Evolutionary conservation across 257 asterid species (phyloP), one percentile per base, ranked within the genome.

Genomic region (Nemophila menziesii): DNA sequence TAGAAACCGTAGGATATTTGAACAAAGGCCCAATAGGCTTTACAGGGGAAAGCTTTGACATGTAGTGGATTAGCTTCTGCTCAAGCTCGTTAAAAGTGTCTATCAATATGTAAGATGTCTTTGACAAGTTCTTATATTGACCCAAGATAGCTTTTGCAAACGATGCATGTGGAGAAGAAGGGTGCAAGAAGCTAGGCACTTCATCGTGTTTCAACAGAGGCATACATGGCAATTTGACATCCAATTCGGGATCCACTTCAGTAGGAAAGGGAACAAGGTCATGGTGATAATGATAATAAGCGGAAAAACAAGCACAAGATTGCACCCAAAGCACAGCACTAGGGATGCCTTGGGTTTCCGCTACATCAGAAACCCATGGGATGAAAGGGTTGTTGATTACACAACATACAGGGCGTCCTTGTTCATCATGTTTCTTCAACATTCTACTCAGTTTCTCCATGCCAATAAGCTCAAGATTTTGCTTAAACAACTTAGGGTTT

Each of bases 321-420:
- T 86, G 93, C 16, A 79, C 63, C 94, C 96, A 86, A 15, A 82
- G 72, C 22, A 79, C 40, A 1, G 96, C 93, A 13, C 68, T 55
- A 0, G 92, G 93, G 36, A 86, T 72, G 0, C 49, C 55, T 3
- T 74, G 59, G 3, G 11, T 45, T 42, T 62, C 82, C 0, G 85
- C 94, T 0, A 86, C 78, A 14, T 86, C 93, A 2, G 66, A 52
- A 11, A 64, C 86, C 94, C 94, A 82, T 0, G 92, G 94, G 10
- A 86, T 61, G 17, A 56, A 56, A 6, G 62, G 62, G 20, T 56
- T 56, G 44, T 56, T 56, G 55, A 56, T 56, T 24, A 56, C 36
- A 23, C 55, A 56, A 2, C 55, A 56, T 20, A 56, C 49, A 14
- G 55, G 55, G 45, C 34, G 48, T 1, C 62, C 48, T 20, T 39